Percentiles rank a stretch among this genome's conserved stretches.
Evolutionary conservation across 2,329 filamentous ascomycete species (phyloP).

Genomic region (Aspergillus tamarii): DNA sequence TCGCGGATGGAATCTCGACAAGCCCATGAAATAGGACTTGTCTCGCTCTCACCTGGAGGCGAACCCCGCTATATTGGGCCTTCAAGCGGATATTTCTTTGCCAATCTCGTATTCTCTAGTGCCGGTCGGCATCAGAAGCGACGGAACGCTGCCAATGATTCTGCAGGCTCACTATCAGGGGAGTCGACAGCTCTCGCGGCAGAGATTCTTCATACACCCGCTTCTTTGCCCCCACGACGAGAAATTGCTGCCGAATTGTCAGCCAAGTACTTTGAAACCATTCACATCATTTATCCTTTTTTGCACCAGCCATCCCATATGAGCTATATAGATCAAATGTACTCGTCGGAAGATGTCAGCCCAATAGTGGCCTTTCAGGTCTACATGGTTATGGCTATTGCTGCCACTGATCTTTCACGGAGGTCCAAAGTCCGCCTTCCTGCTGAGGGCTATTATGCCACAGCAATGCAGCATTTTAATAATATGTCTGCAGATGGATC

Average conservation of each 20-base stretch:
- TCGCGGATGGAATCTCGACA: conserved; percentile 14
- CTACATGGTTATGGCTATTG: conserved; percentile 58
- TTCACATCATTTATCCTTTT: conserved; percentile 56
- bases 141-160: conserved; percentile 7
- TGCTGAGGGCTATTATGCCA: conserved; percentile 53
- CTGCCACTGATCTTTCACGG: conserved; percentile 50
- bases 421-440: conserved; percentile 50
- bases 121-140: conserved; percentile 30
- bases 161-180: neutral
- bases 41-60: conserved; percentile 54
- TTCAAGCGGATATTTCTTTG: conserved; percentile 59
- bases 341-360: conserved; percentile 29
- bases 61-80: conserved; percentile 57
- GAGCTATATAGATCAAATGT: conserved; percentile 39
- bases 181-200: conserved; percentile 27
- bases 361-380: conserved; percentile 50
- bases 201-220: conserved; percentile 33
- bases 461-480: conserved; percentile 54
- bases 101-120: conserved; percentile 52
- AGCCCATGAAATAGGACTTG: conserved; percentile 58
- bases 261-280: conserved; percentile 52
- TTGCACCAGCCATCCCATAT: conserved; percentile 51
- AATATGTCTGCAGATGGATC: conserved; percentile 54
- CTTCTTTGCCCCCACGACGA: conserved; percentile 31
- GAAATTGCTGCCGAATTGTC: conserved; percentile 48